Evolutionary conservation across 192 early-diverging fungal genomes (phyloP).

Genomic region (Coemansia sp.): DNA sequence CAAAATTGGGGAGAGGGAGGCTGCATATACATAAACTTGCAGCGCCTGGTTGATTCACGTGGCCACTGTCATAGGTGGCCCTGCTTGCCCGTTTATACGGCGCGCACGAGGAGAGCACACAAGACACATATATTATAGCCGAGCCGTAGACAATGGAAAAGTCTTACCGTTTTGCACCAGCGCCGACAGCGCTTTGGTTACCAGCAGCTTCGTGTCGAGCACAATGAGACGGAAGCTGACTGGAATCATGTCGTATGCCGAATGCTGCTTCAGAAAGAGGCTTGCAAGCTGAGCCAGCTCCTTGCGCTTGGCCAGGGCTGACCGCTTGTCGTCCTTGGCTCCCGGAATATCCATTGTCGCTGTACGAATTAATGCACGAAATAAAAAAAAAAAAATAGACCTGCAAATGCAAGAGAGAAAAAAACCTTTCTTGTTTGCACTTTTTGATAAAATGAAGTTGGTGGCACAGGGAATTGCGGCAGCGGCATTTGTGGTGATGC

Average conservation of each 20-base stretch:
- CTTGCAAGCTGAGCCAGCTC: slow-evolving; percentile 52
- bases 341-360: slow-evolving; percentile 34
- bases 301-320: slow-evolving; percentile 33
- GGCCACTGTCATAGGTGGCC: no score
- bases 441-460: neutral
- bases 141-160: neutral
- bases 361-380: neutral
- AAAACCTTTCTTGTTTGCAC: neutral
- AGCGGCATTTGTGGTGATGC: slow-evolving; percentile 39
- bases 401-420: neutral
- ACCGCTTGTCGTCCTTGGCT: slow-evolving; percentile 11
- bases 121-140: no score
- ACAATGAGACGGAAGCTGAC: slow-evolving; percentile 89
- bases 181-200: slow-evolving; percentile 88
- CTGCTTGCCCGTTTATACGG: no score
- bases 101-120: neutral
- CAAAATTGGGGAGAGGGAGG: no score
- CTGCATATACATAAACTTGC: slow-evolving; percentile 1
- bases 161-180: slow-evolving; percentile 89
- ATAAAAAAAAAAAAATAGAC: slow-evolving; percentile 1
- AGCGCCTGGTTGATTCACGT: neutral
- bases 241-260: slow-evolving; percentile 88
- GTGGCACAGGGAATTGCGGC: slow-evolving; percentile 37
- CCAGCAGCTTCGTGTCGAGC: slow-evolving; percentile 82
- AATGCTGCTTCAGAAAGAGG: slow-evolving; percentile 75